Conservation (phyloP, 768 basidiomycete genomes). For the Suillus paluster region DNA sequence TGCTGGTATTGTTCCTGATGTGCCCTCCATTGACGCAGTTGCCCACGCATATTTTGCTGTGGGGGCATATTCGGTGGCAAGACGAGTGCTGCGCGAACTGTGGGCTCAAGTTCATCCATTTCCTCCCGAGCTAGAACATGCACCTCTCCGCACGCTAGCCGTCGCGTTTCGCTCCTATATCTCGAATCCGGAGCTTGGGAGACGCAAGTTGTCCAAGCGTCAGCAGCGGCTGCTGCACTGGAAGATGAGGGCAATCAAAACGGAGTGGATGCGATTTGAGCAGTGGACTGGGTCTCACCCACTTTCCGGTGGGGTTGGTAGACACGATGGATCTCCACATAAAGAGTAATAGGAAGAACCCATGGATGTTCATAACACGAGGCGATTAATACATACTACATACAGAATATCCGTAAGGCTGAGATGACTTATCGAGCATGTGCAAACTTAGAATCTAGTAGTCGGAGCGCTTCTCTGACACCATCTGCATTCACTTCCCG, state of each 20-base stretch:
- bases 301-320: neutral
- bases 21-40: slow-evolving; percentile 72
- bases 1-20: slow-evolving; percentile 67
- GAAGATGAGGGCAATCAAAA: slow-evolving; percentile 37
- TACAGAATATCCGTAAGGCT: slow-evolving; percentile 10
- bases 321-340: neutral
- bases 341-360: slow-evolving; percentile 5
- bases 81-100: slow-evolving; percentile 56
- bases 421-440: slow-evolving; percentile 33
- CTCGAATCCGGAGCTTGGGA: slow-evolving; percentile 17
- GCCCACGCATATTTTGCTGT: slow-evolving; percentile 66
- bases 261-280: slow-evolving; percentile 27
- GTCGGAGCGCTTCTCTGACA: slow-evolving; percentile 73
- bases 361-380: slow-evolving; percentile 3
- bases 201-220: slow-evolving; percentile 31
- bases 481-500: slow-evolving; percentile 74
- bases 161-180: slow-evolving; percentile 51
- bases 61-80: slow-evolving; percentile 55
- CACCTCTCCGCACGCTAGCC: slow-evolving; percentile 51
- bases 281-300: neutral
- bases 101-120: slow-evolving; percentile 72
- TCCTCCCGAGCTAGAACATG: slow-evolving; percentile 50
- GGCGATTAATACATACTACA: slow-evolving; percentile 5
- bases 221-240: slow-evolving; percentile 43
- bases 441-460: slow-evolving; percentile 70